Base-by-base conservation (phyloP, 805 yeast species). In the Cyberlindnera xishuangbannaensis region DNA sequence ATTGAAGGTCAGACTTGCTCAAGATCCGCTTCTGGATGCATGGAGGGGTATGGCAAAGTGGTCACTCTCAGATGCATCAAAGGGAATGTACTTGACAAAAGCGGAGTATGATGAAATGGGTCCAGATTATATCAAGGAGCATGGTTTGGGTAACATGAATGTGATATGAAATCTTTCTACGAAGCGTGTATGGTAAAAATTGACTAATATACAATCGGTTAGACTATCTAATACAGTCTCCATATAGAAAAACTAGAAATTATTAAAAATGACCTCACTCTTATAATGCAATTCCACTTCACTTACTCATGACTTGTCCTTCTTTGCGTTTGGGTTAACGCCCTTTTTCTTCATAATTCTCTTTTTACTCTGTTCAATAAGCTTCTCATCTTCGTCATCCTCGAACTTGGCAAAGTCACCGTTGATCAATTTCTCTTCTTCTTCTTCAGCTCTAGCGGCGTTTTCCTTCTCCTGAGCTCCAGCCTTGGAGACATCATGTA, bases 41-140 rank as follows among this genome's bases (percentile, higher is more conserved):
- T 92, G 98, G 97, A 78, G 67, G 49, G 98, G 98, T 18, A 87
- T 92, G 95, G 78, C 84, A 10, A 71, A 72, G 48, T 84, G 95
- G 83, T 64, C 88, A 6, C 47, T 48, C 3, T 65, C 70, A 15
- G 67, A 59, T 1, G 74, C 67, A 13, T 66, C 70, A 24, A 47
- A 63, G 18, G 45, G 59, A 2, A 61, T 73, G 8, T 75, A 68
- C 38, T 64, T 90, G 16, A 70, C 92, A 0, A 73, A 69, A 44
- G 59, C 68, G 35, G 95, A 88, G 42, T 92, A 86, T 51, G 81
- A 79, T 28, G 98, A 92, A 56, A 74, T 71, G 66, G 99, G 98
- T 0, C 67, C 84, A 0, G 96, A 85, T 35, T 90, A 87, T 53
- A 76, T 88, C 30, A 84, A 82, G 50, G 95, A 86, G 51, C 95